Base-by-base conservation (phyloP, 176 grass and related monocot species). In the Rhipidocladum racemiflorum region DNA sequence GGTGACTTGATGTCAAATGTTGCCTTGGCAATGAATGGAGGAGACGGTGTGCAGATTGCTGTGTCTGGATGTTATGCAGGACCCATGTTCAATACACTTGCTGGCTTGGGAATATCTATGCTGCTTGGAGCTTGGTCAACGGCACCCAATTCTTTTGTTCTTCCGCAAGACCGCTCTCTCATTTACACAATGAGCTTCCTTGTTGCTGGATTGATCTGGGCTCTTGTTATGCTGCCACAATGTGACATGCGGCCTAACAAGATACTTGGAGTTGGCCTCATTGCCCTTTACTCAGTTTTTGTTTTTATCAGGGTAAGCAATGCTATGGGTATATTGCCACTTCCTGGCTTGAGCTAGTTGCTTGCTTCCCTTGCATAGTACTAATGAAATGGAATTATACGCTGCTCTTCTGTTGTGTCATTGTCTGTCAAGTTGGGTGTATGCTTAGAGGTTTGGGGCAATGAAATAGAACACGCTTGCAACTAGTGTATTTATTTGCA, bases 61-160 rank as follows among this genome's bases (percentile, higher is more conserved):
- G 95, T 99, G 89, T 95, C 96, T 72, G 92, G 96, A 77, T 99
- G 96, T 68, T 99, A 99, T 81, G 96, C 96, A 49, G 96, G 96
- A 20, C 92, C 96, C n/a, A 99, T 99, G 92, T 99, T 99, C 72
- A 99, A 99, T 38, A 99, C 92, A 34, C 89, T 99, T 69, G 96
- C 96, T 70, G 96, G 96, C 75, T 74, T 99, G 67, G 96, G 96
- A 63, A 84, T 99, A 68, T 90, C 92, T 0, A 95, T 99, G 96
- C 77, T 99, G 68, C 88, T 99, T 61, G 91, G 89, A 80, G 92
- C 96, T 70, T 99, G 85, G 87, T 99, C 96, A 35, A 82, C 81
- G 3, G 75, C 90, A 15, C 91, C 96, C 36, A 79, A 72, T 79
- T 81, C 76, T 11, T 99, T 90, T 70, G 80, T 81, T 40, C 81